A percentile compares a stretch with the other conserved stretches of the same genome.
Conservation (phyloP, 345 rosid species). For the Turritis glabra region DNA sequence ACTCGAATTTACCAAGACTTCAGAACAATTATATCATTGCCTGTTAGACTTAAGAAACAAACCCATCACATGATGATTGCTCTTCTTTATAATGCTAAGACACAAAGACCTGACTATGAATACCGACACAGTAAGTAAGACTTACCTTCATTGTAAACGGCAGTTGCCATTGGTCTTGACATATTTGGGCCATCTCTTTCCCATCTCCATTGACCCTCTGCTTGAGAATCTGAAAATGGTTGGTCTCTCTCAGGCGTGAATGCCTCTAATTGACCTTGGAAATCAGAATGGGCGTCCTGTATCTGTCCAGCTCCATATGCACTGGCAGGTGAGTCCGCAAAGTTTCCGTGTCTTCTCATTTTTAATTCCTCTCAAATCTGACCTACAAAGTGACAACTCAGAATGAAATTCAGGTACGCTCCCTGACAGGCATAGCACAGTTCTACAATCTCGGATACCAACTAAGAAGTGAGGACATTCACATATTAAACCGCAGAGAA, state of each 20-base stretch:
- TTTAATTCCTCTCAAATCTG: slow-evolving; percentile 12
- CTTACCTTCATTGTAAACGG: slow-evolving; percentile 62
- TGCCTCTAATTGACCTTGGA: slow-evolving; percentile 83
- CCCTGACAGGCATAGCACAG: background rate
- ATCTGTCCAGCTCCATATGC: slow-evolving; percentile 60
- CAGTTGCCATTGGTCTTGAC: slow-evolving; percentile 54
- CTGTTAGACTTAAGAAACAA: background rate
- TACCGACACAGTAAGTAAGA: background rate
- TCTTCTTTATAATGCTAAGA: background rate
- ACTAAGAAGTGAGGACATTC: background rate
- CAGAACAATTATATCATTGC: background rate
- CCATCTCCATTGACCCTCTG: slow-evolving; percentile 73
- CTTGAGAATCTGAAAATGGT: slow-evolving; percentile 47
- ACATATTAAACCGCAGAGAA: background rate
- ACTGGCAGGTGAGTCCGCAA: slow-evolving; percentile 54
- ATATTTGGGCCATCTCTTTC: slow-evolving; percentile 70
- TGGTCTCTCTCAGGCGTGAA: slow-evolving; percentile 91
- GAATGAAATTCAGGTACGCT: background rate
- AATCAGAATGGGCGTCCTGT: slow-evolving; percentile 62
- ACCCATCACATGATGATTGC: background rate
- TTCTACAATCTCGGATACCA: background rate
- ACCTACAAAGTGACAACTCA: slow-evolving; percentile 9
- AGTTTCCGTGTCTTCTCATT: slow-evolving; percentile 78
- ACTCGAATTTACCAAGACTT: slow-evolving; percentile 8
- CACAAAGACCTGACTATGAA: background rate